Percentiles rank a stretch among this genome's conserved stretches.
Evolutionary conservation across 2,329 filamentous ascomycete genomes (phyloP).

Genomic region (Cytospora mali): DNA sequence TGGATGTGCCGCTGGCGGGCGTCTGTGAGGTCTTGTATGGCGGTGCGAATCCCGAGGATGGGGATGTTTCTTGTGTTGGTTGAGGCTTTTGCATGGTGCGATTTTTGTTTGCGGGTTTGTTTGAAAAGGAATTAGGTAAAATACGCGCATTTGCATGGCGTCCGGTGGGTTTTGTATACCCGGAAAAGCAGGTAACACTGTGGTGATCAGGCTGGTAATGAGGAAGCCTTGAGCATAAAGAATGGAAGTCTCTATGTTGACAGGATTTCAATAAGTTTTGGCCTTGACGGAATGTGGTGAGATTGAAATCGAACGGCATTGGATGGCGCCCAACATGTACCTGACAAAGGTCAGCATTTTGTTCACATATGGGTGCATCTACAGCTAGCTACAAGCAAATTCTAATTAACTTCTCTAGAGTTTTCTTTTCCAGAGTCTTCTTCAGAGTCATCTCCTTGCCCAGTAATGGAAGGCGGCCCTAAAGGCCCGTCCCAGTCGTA

Average conservation of each 20-base stretch:
- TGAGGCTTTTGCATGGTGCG: background rate
- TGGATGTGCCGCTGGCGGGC: constrained; percentile 93
- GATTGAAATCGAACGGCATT: background rate
- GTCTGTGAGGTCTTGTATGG: constrained; percentile 96
- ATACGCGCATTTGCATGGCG: background rate
- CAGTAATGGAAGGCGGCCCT: background rate
- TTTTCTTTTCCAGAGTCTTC: too few relatives aligned
- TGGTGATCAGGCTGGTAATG: background rate
- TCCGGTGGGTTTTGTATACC: background rate
- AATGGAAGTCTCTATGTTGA: background rate
- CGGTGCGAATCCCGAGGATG: constrained; percentile 42
- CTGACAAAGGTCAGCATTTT: too few relatives aligned
- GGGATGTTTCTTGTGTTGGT: background rate
- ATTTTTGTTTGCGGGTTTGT: background rate
- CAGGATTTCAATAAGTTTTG: background rate
- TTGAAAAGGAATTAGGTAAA: too few relatives aligned
- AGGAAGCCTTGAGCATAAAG: background rate
- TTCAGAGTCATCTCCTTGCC: background rate
- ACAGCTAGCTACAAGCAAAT: too few relatives aligned
- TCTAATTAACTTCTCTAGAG: too few relatives aligned
- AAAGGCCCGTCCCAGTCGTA: background rate
- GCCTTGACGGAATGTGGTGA: background rate
- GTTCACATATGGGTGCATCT: too few relatives aligned
- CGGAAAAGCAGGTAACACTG: background rate
- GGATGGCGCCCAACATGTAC: too few relatives aligned